A percentile compares a stretch with the other conserved stretches of the same genome.
Conservation (phyloP, 306 rosid species). For the Inga oerstediana region DNA sequence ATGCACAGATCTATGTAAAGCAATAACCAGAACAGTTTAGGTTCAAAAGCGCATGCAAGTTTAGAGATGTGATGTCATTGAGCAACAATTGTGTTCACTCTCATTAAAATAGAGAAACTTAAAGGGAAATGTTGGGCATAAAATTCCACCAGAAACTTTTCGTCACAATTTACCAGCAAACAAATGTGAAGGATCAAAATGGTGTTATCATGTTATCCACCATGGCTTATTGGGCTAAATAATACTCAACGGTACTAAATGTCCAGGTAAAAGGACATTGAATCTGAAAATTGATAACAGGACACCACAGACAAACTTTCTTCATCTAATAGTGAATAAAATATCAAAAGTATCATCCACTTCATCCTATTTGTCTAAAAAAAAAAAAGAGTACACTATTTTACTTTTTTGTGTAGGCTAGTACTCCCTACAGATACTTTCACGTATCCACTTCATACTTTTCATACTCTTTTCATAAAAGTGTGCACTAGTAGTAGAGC, state of each 20-base stretch:
- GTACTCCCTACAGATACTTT: background rate
- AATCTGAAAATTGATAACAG: background rate
- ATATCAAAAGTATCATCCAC: background rate
- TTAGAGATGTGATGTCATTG: constrained; percentile 1
- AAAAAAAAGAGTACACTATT: background rate
- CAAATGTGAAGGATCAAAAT: background rate
- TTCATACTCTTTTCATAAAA: too few relatives aligned
- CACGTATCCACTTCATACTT: too few relatives aligned
- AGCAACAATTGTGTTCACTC: background rate
- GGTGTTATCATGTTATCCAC: background rate
- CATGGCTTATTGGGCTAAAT: background rate
- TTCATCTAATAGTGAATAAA: background rate
- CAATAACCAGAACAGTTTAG: background rate
- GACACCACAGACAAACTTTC: background rate
- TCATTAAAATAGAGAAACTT: background rate
- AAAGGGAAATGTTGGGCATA: background rate
- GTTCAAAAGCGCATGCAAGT: background rate
- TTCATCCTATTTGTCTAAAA: background rate
- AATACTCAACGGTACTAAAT: background rate
- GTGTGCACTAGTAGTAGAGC: too few relatives aligned
- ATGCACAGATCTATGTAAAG: background rate
- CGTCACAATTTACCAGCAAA: background rate
- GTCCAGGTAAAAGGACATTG: background rate
- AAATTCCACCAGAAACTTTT: background rate
- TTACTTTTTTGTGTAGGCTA: background rate